Conservation (phyloP, 2,329 filamentous ascomycete genomes). For the Fusarium sp. region DNA sequence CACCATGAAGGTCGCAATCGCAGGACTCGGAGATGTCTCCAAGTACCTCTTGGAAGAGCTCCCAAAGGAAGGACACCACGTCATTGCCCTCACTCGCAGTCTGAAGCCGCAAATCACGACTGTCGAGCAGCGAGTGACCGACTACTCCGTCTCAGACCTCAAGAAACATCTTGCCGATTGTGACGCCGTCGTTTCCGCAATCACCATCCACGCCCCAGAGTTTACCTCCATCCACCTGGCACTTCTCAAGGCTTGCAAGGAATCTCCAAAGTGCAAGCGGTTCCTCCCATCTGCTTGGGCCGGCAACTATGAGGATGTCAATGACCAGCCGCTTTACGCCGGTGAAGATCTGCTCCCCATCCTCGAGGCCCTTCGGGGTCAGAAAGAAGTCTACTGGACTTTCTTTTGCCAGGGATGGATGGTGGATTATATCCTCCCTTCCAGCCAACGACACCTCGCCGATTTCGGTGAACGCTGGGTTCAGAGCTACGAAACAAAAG, state of each 20-base stretch:
- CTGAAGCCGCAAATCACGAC: constrained; percentile 2
- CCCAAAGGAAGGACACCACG: not conserved
- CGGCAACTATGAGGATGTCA: not conserved
- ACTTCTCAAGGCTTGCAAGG: constrained; percentile 6
- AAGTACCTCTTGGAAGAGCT: constrained; percentile 16
- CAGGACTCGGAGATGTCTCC: constrained; percentile 12
- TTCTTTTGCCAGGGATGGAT: constrained; percentile 8
- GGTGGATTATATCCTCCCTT: not conserved
- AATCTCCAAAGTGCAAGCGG: constrained; percentile 9
- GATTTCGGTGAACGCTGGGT: not conserved
- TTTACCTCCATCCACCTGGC: constrained; percentile 2
- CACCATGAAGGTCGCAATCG: constrained; percentile 7
- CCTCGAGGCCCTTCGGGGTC: not conserved
- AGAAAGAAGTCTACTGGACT: not conserved
- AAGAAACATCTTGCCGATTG: not conserved
- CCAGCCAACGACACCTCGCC: not conserved
- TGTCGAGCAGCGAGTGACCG: constrained; percentile 2
- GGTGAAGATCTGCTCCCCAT: not conserved
- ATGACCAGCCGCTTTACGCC: constrained; percentile 1
- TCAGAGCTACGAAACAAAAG: not conserved
- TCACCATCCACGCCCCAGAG: not conserved
- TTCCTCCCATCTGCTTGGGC: constrained; percentile 10
- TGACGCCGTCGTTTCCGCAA: constrained; percentile 10
- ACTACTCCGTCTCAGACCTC: constrained; percentile 1
- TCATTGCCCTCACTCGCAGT: constrained; percentile 7